Evolutionary conservation across 108 stramenopile species (phyloP).

Genomic region (Schizochytrium sp.): DNA sequence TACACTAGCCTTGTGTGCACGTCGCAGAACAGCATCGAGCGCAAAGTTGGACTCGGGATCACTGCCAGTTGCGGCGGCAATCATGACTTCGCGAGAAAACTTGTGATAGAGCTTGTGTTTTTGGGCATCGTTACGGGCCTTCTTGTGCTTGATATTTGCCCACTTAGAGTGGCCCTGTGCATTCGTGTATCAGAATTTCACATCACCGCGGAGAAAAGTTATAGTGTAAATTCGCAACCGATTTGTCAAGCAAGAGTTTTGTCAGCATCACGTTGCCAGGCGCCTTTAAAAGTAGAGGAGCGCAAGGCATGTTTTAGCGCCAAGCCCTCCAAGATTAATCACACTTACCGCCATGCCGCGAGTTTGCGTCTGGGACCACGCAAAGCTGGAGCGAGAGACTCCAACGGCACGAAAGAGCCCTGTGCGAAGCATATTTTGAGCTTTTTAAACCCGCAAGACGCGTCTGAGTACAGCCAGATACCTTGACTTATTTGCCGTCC

Average conservation of each 20-base stretch:
- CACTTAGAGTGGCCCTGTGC: constrained; percentile 54
- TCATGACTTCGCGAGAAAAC: background rate
- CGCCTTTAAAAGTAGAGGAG: background rate
- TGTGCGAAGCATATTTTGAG: no score
- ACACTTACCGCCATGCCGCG: constrained; percentile 43
- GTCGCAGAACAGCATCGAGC: constrained; percentile 4
- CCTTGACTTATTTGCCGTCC: no score
- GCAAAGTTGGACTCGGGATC: background rate
- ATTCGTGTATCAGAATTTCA: no score
- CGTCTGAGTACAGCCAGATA: no score
- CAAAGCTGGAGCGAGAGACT: no score
- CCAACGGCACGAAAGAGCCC: no score
- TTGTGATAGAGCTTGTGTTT: background rate
- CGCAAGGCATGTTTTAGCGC: background rate
- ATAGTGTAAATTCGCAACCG: background rate
- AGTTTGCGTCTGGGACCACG: background rate
- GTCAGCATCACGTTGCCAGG: background rate
- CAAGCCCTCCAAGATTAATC: background rate
- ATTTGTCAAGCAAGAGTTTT: background rate
- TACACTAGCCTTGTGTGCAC: constrained; percentile 41
- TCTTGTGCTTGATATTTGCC: constrained; percentile 61
- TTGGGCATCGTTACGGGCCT: constrained; percentile 8
- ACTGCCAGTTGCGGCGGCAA: background rate
- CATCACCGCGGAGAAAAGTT: no score
- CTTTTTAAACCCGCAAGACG: no score